Evolutionary conservation across 768 basidiomycete genomes (phyloP).

Genomic region (Termitomyces eurrhizus): DNA sequence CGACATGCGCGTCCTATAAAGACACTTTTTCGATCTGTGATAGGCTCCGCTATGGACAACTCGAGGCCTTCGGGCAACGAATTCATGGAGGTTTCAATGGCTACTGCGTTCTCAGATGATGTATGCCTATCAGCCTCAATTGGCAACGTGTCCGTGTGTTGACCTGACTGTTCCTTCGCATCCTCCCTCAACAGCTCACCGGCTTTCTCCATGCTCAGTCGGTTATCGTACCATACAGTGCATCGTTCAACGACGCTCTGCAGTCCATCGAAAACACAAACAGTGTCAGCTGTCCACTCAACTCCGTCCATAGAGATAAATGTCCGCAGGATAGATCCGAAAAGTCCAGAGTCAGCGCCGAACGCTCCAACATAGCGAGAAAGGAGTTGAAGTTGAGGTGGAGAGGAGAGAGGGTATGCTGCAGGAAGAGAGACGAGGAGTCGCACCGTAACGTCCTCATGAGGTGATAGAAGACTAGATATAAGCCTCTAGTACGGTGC

Average conservation of each 20-base stretch:
- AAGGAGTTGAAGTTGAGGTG: conserved; percentile 82
- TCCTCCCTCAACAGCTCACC: conserved; percentile 58
- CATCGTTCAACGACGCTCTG: conserved; percentile 70
- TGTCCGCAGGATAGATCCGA: conserved; percentile 74
- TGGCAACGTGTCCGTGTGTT: conserved; percentile 5
- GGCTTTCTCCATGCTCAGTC: conserved; percentile 49
- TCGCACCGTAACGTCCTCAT: conserved; percentile 48
- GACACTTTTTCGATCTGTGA: conserved; percentile 78
- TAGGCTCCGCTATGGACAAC: conserved; percentile 72
- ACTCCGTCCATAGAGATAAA: conserved; percentile 75
- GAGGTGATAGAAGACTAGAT: conserved; percentile 48
- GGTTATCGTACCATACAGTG: conserved; percentile 68
- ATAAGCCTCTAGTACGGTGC: conserved; percentile 20
- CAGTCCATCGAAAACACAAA: conserved; percentile 87
- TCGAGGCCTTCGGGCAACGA: conserved; percentile 55
- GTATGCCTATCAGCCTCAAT: conserved; percentile 5
- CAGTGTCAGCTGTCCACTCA: conserved; percentile 69
- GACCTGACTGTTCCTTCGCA: conserved; percentile 23
- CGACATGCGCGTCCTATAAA: conserved; percentile 85
- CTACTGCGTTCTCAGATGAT: conserved; percentile 10
- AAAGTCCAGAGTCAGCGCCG: conserved; percentile 67
- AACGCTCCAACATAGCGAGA: conserved; percentile 82
- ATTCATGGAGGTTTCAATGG: conserved; percentile 12
- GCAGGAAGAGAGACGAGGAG: conserved; percentile 56
- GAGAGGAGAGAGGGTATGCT: conserved; percentile 60